Conservation (phyloP, 129 eudicot species). For the Ambrosia artemisiifolia region DNA sequence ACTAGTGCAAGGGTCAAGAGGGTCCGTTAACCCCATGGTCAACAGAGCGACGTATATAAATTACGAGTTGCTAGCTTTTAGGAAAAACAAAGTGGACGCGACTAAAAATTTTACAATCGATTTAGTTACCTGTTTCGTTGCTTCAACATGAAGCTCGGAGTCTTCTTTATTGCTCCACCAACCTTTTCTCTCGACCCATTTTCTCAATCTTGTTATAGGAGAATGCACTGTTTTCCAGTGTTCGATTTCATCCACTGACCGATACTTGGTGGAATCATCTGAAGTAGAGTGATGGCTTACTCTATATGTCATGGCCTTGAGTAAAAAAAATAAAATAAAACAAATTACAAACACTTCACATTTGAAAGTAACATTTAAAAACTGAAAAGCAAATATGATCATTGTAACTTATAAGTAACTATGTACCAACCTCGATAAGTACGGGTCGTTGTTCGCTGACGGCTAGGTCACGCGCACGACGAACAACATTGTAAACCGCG, state of each 20-base stretch:
- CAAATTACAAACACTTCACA: not conserved
- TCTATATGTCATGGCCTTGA: constrained; percentile 63
- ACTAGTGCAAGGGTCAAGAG: too few species aligned
- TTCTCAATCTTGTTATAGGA: constrained; percentile 51
- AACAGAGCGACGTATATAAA: too few species aligned
- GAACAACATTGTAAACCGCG: constrained; percentile 55
- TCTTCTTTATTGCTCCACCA: constrained; percentile 61
- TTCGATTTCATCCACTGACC: constrained; percentile 52
- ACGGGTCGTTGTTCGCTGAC: constrained; percentile 59
- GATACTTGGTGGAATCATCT: constrained; percentile 73
- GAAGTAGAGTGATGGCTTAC: constrained; percentile 81
- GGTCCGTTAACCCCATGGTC: too few species aligned
- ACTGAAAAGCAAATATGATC: not conserved
- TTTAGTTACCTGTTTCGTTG: constrained; percentile 45
- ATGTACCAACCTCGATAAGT: constrained; percentile 58
- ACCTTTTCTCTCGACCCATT: constrained; percentile 44
- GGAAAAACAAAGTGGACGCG: not conserved
- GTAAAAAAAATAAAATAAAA: not conserved
- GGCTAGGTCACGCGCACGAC: constrained; percentile 60
- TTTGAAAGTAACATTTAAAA: not conserved
- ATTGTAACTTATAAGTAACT: not conserved
- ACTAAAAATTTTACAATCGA: not conserved
- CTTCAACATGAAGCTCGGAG: constrained; percentile 30
- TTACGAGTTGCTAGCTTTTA: too few species aligned
- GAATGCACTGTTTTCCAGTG: constrained; percentile 46